Evolutionary conservation across 2,329 filamentous ascomycete genomes (phyloP).

Genomic region (Colletotrichum magnum): DNA sequence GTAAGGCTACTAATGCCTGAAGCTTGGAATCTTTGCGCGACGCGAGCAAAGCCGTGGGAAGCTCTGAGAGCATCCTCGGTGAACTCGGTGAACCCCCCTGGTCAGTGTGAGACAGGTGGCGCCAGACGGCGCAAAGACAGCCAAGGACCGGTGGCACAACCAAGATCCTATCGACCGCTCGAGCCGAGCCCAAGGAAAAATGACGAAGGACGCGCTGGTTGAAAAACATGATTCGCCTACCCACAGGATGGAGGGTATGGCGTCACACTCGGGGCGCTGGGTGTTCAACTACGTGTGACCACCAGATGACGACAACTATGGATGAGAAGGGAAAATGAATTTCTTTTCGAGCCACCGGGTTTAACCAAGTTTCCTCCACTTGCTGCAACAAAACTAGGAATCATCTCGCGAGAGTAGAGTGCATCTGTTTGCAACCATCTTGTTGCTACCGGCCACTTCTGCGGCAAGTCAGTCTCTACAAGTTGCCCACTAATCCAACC

Average conservation of each 20-base stretch:
- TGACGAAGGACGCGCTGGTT: conserved; percentile 8
- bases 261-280: neutral
- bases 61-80: too few relatives aligned
- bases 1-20: too few relatives aligned
- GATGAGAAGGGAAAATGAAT: neutral
- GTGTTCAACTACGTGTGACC: neutral
- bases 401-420: neutral
- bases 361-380: neutral
- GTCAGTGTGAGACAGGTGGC: neutral
- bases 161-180: neutral
- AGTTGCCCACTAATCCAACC: neutral
- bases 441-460: neutral
- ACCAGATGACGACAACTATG: conserved; percentile 3
- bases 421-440: neutral
- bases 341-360: neutral
- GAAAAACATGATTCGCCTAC: conserved; percentile 10
- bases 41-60: too few relatives aligned
- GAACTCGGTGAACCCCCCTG: neutral
- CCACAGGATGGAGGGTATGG: conserved; percentile 5
- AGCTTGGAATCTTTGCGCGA: too few relatives aligned
- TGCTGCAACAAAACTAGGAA: neutral
- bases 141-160: neutral
- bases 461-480: neutral
- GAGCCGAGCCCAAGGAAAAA: neutral
- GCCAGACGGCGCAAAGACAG: neutral